Evolutionary conservation across 805 yeast genomes (phyloP), one percentile per base, ranked within the genome.

Genomic region (Wickerhamomyces bovis): DNA sequence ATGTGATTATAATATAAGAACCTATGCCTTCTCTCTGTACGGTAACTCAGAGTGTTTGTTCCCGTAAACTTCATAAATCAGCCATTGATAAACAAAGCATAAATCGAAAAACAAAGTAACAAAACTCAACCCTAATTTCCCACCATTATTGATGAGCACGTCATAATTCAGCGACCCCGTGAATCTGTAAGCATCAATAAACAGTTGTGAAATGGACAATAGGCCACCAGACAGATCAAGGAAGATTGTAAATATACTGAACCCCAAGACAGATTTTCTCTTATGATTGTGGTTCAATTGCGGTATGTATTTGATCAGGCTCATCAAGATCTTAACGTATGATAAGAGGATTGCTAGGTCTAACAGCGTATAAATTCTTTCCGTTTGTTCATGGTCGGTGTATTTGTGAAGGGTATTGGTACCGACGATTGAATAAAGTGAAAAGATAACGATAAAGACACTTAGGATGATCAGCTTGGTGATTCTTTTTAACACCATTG

Each of bases 241-340:
- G 6, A 57, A 44, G 1, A 68, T 67, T 2, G 72, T 66, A 11
- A 88, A 76, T 51, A 92, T 77, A 46, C 96, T 84, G 56, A 94
- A 82, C 2, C 98, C 98, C 47, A 79, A 76, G 46, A 89, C 89
- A 5, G 96, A 85, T 57, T 82, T 80, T 53, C 96, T 77, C 41
- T 70, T 70, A 62, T 81, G 78, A 66, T 92, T 92, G 60, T 86
- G 95, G 47, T 77, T 68, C 45, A 92, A 85, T 65, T 92, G 99
- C 0, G 99, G 99, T 25, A 85, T 65, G 54, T 78, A 75, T 53
- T 78, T 78, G 40, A 75, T 63, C 41, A 76, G 56, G 28, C 81
- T 75, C 68, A 76, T 70, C 15, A 62, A 43, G 15, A 78, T 69
- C 59, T 78, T 78, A 47, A 75, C 59, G 49, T 69, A 70, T 1